Evolutionary conservation across 192 early-diverging fungal genomes (phyloP).

Genomic region (Coemansia sp.): DNA sequence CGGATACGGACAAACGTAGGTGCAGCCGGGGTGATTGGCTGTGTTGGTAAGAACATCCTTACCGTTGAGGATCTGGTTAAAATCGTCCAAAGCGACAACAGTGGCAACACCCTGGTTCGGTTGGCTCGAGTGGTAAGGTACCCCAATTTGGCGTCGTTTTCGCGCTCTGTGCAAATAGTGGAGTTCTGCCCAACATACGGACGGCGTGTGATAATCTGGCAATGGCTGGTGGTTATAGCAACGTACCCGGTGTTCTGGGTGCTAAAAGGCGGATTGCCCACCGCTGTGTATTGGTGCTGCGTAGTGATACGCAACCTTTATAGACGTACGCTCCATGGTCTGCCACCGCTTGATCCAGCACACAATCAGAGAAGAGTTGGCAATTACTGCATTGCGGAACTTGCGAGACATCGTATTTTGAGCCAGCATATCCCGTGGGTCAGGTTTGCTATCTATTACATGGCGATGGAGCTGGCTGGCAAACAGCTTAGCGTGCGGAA

Average conservation of each 20-base stretch:
- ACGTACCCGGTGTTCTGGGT: conserved; percentile 5
- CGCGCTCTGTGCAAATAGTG: neutral
- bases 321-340: neutral
- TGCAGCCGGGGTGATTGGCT: neutral
- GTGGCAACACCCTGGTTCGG: conserved; percentile 2
- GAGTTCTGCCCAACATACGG: conserved; percentile 18
- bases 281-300: neutral
- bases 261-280: neutral
- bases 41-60: conserved; percentile 4
- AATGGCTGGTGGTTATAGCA: conserved; percentile 16
- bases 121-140: conserved; percentile 21
- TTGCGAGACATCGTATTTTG: conserved; percentile 23
- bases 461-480: conserved; percentile 14
- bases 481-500: conserved; percentile 12
- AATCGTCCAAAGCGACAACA: conserved; percentile 12
- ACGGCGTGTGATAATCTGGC: conserved; percentile 24
- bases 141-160: conserved; percentile 15
- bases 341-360: neutral
- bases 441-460: conserved; percentile 24
- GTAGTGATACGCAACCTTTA: neutral
- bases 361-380: neutral
- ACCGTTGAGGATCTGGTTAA: conserved; percentile 19
- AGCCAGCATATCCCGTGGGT: conserved; percentile 24
- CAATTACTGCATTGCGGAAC: conserved; percentile 26
- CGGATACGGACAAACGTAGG: conserved; percentile 26